Base-by-base conservation (phyloP, 2,329 filamentous ascomycete genomes). In the Colletotrichum musicola region DNA sequence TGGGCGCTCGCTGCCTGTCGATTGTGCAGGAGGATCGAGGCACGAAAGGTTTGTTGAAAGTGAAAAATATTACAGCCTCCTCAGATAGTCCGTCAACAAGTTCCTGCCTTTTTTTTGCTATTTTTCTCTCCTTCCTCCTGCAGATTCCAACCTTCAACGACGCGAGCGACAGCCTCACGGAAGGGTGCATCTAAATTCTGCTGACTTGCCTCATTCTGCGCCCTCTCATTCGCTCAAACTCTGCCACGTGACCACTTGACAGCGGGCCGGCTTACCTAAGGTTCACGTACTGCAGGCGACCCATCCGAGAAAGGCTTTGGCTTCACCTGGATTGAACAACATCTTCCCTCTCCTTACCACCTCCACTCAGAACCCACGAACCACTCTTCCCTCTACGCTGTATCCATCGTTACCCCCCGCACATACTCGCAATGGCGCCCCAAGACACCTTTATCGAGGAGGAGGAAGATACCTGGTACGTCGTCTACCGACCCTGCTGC, bases 401-500 rank as follows among this genome's bases (percentile, higher is more conserved):
- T 25, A 25, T 22, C 55, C 55, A 56, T 55, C 14, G 30, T 50
- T 61, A 60, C 57, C 53, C 50, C 47, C 50, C 16, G 64, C 69
- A 72, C 40, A 73, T 62, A 68, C 47, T 72, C 77, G 82, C 72
- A 70, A 92, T 92, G 89, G 88, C 89, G 64, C 89, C 89, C 64
- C 88, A 92, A 82, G 90, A 92, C 77, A 88, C 85, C 73, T 92
- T 91, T 79, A 88, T 92, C 79, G 90, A 92, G 73, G 90, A 92
- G 76, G 90, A 92, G 77, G 90, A 92, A 75, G 89, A 92, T 75
- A 87, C 85, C 72, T 92, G 89, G 90, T 92, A 84, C 74, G 86
- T 76, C 58, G 38, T 30, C 58, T 71, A 69, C 63, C 22, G 57
- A 69, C 68, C 55, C 40, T 16, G n/a, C 49, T 47, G 53, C 40